These are phyloP conservation scores for Pythium graminicola DNA, from an alignment of 352 stramenopile genomes.

Conservation along the genomic window DNA sequence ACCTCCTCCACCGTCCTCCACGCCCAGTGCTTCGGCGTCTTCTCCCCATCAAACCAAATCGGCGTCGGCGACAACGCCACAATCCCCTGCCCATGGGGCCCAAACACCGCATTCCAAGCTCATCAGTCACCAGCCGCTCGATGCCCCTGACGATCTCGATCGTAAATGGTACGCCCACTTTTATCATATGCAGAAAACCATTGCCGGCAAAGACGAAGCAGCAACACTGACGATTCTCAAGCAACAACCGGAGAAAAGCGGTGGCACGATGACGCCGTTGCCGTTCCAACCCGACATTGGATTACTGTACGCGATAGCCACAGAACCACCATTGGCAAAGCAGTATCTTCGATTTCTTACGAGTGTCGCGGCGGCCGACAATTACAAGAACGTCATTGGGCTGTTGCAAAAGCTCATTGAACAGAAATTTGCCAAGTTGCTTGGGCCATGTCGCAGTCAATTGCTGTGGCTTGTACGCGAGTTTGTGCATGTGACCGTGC, in stretches of 20 bases:
- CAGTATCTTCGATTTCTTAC: slow-evolving; percentile 74
- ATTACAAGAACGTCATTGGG: slow-evolving; percentile 70
- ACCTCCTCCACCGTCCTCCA: slow-evolving; percentile 16
- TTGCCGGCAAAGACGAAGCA: slow-evolving; percentile 64
- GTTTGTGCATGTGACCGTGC: slow-evolving; percentile 65
- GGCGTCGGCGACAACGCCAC: slow-evolving; percentile 18
- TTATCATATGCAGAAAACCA: slow-evolving; percentile 79
- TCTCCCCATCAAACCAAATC: background rate
- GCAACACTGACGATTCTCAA: slow-evolving; percentile 52
- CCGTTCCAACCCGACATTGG: slow-evolving; percentile 75
- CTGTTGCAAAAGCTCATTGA: slow-evolving; percentile 81
- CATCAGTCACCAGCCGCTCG: slow-evolving; percentile 63
- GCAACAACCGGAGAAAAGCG: slow-evolving; percentile 32
- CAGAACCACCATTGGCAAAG: slow-evolving; percentile 60
- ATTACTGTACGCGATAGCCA: slow-evolving; percentile 71
- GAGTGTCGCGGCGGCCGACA: slow-evolving; percentile 41
- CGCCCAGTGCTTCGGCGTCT: slow-evolving; percentile 7
- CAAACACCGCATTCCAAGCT: slow-evolving; percentile 61
- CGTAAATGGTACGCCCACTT: slow-evolving; percentile 85
- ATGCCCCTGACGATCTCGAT: slow-evolving; percentile 69
- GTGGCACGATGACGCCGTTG: slow-evolving; percentile 25
- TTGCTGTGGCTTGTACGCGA: slow-evolving; percentile 76
- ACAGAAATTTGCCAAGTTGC: slow-evolving; percentile 71
- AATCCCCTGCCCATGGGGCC: slow-evolving; percentile 24
- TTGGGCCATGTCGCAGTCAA: slow-evolving; percentile 67